Conservation (phyloP, 208 protist species). For the Entamoeba dispar region DNA sequence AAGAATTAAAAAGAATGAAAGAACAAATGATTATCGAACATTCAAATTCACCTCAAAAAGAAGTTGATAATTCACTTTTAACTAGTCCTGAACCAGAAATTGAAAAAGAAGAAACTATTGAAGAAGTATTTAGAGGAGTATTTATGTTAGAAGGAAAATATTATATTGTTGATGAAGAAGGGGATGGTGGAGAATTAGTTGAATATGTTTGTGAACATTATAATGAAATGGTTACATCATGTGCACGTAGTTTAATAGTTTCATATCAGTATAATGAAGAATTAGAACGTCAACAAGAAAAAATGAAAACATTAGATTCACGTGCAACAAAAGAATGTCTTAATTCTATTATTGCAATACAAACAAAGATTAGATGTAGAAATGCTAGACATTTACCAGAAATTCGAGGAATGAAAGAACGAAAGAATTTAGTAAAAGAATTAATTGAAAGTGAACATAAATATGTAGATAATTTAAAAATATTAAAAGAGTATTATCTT, state of each 20-base stretch:
- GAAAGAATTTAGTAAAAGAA: not conserved
- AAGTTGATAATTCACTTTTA: too few species aligned
- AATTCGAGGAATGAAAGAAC: not conserved
- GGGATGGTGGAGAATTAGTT: not conserved
- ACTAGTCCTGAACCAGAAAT: not conserved
- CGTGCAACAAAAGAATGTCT: not conserved
- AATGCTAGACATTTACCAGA: not conserved
- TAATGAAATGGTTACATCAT: not conserved
- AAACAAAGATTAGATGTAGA: not conserved
- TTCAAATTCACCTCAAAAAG: too few species aligned
- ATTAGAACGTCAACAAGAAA: not conserved
- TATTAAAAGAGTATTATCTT: not conserved
- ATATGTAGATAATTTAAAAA: not conserved
- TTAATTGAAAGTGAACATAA: not conserved
- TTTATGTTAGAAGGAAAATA: not conserved
- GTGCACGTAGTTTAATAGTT: not conserved
- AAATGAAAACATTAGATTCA: not conserved
- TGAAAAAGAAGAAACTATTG: not conserved
- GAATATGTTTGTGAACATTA: not conserved
- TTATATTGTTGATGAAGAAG: not conserved
- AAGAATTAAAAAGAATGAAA: too few species aligned
- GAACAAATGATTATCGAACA: too few species aligned
- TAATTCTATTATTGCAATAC: not conserved
- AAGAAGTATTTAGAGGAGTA: not conserved
- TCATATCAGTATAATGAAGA: not conserved